Base-by-base conservation (phyloP, 345 rosid genomes). In the Salix viminalis region DNA sequence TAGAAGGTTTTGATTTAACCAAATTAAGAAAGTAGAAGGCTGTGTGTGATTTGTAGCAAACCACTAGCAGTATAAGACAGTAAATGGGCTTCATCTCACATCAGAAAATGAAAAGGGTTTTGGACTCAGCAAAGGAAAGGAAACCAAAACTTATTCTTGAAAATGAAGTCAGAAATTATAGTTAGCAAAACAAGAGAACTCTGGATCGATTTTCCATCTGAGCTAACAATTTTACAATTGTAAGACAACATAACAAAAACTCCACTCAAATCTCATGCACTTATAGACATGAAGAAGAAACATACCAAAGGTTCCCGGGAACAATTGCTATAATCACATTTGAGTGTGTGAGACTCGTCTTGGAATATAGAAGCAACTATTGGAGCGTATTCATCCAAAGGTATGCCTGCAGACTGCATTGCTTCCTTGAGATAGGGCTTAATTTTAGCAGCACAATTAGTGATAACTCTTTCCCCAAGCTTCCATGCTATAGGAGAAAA, bases 381-480 rank as follows among this genome's bases (percentile, higher is more conserved):
- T 24, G 91, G 82, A 80, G 91, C 81, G 85, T 88, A 92, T 70
- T 87, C 85, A 46, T 87, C 88, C 83, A 90, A 76, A 75, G 84
- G 79, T 76, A 83, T 75, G 65, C 83, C 76, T 46, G 41, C 65
- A 28, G 85, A 87, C 67, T 82, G 80, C 76, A 90, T 79, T 30
- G 88, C 90, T 79, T 87, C 86, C 82, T 84, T 76, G 79, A 92
- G 85, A 82, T 78, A 73, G 4, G 90, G 86, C 83, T 83, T 83
- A 74, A 94, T 89, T 83, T 85, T 91, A 75, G 81, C 37, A 64
- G 91, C 83, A 71, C 93, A 92, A 54, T 79, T 85, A 70, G 79
- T 66, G 1, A 92, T 77, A 72, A 94, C 92, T 71, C 79, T 89
- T 82, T 86, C 90, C 71, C 84, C 94, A 56, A 92, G 86, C 84